These are phyloP conservation scores for Diacronema lutheri DNA, from an alignment of 78 protist genomes.

Conservation along the genomic window DNA sequence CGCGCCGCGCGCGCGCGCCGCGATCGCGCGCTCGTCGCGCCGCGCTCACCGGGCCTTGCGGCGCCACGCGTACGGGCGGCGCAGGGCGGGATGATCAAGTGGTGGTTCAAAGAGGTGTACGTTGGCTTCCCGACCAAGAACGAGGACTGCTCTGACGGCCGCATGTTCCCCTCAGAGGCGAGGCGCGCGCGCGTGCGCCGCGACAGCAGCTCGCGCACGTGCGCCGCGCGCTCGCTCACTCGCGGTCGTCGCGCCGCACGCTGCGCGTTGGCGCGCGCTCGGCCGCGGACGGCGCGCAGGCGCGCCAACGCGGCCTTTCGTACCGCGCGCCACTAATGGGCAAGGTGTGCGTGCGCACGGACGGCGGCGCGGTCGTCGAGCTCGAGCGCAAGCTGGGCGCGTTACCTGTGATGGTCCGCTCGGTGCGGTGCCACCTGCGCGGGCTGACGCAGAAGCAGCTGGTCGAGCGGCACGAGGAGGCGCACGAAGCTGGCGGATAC, in stretches of 20 bases:
- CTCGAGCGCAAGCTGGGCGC: background rate
- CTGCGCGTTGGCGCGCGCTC: background rate
- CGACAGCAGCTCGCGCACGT: background rate
- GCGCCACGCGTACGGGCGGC: background rate
- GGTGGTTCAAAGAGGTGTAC: background rate
- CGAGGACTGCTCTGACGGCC: background rate
- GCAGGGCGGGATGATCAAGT: background rate
- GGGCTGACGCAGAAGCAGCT: constrained; percentile 15
- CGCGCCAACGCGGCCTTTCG: constrained; percentile 26
- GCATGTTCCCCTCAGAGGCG: background rate
- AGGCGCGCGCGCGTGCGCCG: background rate
- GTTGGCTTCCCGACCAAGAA: background rate
- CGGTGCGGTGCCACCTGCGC: constrained; percentile 52
- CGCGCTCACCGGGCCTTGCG: too few species aligned
- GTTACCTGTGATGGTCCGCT: constrained; percentile 56
- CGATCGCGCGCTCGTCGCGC: too few species aligned
- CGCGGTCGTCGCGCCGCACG: background rate
- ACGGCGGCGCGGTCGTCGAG: background rate
- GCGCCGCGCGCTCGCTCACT: background rate
- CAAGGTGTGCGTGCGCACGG: background rate
- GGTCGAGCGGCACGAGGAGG: constrained; percentile 56
- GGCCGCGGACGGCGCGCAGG: background rate
- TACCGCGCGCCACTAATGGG: constrained; percentile 24
- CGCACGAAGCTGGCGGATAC: constrained; percentile 88
- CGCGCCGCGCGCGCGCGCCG: background rate